Conservation (phyloP, 2,329 filamentous ascomycete genomes). For the Colletotrichum lentis region DNA sequence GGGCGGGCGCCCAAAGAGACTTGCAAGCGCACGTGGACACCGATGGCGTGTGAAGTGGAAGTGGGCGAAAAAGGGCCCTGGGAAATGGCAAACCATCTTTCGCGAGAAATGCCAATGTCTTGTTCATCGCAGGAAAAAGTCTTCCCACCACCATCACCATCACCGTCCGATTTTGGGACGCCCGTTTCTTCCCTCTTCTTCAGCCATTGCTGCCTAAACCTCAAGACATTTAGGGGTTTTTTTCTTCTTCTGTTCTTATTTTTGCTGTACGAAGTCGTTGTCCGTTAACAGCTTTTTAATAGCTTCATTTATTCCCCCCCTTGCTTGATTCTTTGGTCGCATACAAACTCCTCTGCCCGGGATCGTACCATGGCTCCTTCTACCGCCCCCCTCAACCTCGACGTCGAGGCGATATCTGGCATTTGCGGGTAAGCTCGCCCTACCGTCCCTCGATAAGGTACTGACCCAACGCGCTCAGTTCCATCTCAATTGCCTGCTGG, state of each 20-base stretch:
- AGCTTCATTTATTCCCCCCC: background rate
- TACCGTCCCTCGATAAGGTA: background rate
- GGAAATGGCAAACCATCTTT: slow-evolving; percentile 16
- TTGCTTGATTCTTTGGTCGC: slow-evolving; percentile 24
- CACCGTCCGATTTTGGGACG: slow-evolving; percentile 19
- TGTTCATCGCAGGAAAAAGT: slow-evolving; percentile 19
- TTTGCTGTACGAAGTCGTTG: background rate
- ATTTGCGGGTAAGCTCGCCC: slow-evolving; percentile 77
- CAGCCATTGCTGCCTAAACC: slow-evolving; percentile 5
- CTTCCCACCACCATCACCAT: slow-evolving; percentile 11
- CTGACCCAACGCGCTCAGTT: slow-evolving; percentile 59
- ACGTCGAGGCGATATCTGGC: slow-evolving; percentile 89
- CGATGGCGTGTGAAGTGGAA: slow-evolving; percentile 18
- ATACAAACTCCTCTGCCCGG: background rate
- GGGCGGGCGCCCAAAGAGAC: slow-evolving; percentile 15
- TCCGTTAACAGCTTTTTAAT: background rate
- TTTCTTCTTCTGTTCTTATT: background rate
- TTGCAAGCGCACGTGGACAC: slow-evolving; percentile 34
- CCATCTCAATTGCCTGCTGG: slow-evolving; percentile 97
- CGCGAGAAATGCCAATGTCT: slow-evolving; percentile 22
- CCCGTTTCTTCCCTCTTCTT: slow-evolving; percentile 15
- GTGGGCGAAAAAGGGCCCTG: slow-evolving; percentile 11
- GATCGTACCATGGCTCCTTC: slow-evolving; percentile 60
- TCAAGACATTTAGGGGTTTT: background rate
- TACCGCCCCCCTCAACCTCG: slow-evolving; percentile 70